Evolutionary conservation across 1,284 basidiomycete genomes (phyloP).

Genomic region (Thelephora terrestris): DNA sequence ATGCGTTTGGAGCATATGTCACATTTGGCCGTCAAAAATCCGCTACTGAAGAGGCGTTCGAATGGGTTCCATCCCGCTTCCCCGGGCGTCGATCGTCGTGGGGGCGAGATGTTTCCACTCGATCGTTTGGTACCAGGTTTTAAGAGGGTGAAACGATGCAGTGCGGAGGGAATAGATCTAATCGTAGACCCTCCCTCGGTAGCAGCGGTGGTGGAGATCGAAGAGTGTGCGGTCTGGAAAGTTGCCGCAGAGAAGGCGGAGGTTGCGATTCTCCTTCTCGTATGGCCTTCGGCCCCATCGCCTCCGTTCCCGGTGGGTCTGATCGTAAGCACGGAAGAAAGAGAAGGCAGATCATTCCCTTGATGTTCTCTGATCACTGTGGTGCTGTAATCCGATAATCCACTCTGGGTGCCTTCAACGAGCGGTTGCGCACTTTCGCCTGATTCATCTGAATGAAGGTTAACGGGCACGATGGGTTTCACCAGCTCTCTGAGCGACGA

Average conservation of each 20-base stretch:
- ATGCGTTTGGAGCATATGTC: slow-evolving; percentile 74
- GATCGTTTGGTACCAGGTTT: slow-evolving; percentile 57
- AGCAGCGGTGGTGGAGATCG: slow-evolving; percentile 48
- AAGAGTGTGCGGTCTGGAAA: slow-evolving; percentile 55
- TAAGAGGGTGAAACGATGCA: slow-evolving; percentile 80
- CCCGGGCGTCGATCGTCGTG: slow-evolving; percentile 17
- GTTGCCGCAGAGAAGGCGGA: slow-evolving; percentile 57
- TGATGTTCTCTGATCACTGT: slow-evolving; percentile 45
- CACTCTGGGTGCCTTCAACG: slow-evolving; percentile 34
- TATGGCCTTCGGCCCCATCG: slow-evolving; percentile 10
- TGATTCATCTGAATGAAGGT: slow-evolving; percentile 20
- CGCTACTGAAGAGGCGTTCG: slow-evolving; percentile 66
- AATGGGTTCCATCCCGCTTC: slow-evolving; percentile 59
- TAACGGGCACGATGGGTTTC: background rate
- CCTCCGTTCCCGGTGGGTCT: slow-evolving; percentile 37
- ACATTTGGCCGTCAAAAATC: slow-evolving; percentile 62
- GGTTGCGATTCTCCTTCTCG: slow-evolving; percentile 16
- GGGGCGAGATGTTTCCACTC: slow-evolving; percentile 17
- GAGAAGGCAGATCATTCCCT: slow-evolving; percentile 27
- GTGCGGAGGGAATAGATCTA: slow-evolving; percentile 33
- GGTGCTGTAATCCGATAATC: slow-evolving; percentile 55
- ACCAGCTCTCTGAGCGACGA: slow-evolving; percentile 2
- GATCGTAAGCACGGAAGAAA: slow-evolving; percentile 68
- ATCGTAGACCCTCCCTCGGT: slow-evolving; percentile 67
- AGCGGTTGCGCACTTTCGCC: slow-evolving; percentile 45